These are phyloP conservation scores for Debaryomyces nepalensis DNA, from an alignment of 1,139 yeast species.

Conservation along the genomic window DNA sequence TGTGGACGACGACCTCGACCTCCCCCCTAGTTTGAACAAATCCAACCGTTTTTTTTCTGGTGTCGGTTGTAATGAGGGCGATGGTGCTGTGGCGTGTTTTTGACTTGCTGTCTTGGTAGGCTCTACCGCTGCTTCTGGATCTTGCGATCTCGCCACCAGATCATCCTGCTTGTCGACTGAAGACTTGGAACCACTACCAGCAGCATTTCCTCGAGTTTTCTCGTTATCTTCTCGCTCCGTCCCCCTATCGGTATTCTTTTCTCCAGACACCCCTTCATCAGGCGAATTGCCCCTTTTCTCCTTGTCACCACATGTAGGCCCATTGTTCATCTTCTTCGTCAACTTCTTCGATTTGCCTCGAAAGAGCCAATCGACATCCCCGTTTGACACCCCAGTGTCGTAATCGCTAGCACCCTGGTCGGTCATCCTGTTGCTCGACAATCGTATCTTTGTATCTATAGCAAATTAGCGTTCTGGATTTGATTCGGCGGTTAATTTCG, in stretches of 20 bases:
- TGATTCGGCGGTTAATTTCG: not conserved
- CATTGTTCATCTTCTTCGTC: constrained; percentile 43
- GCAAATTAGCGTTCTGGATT: not conserved
- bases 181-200: not conserved
- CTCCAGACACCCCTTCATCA: not conserved
- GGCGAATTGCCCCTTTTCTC: constrained; percentile 1
- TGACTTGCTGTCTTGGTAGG: constrained; percentile 17
- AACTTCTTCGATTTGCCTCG: constrained; percentile 65
- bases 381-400: constrained; percentile 64
- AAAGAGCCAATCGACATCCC: constrained; percentile 78
- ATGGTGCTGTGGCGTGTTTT: constrained; percentile 6
- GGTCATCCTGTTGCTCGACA: constrained; percentile 1
- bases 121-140: too few relatives aligned
- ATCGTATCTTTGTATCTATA: not conserved
- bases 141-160: not conserved
- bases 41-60: constrained; percentile 20
- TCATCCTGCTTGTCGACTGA: not conserved
- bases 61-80: constrained; percentile 7
- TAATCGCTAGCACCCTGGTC: constrained; percentile 19
- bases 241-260: not conserved
- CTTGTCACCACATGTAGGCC: not conserved
- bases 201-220: not conserved
- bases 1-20: constrained; percentile 38
- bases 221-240: not conserved
- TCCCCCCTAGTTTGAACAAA: constrained; percentile 30